phyloP scores from a whole-genome alignment of 768 basidiomycete genomes.

The Cyathus striatus region DNA sequence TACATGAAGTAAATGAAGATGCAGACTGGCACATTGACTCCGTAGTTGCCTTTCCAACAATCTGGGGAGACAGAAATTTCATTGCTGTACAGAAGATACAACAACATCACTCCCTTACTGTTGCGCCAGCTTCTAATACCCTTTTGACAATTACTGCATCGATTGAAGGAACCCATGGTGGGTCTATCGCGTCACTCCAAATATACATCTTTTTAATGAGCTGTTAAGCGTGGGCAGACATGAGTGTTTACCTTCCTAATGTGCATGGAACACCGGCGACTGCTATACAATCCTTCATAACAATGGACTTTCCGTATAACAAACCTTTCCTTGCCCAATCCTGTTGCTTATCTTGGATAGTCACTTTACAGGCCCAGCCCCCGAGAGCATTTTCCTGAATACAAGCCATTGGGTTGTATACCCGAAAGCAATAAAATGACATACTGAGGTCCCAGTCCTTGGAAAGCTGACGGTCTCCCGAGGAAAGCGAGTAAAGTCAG shows the following conservation, averaged over 20 bases:
- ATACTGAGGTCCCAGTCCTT: constrained; percentile 7
- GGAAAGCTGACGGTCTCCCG: constrained; percentile 13
- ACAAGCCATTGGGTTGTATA: not conserved
- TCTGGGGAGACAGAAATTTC: too few relatives aligned
- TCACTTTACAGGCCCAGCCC: constrained; percentile 30
- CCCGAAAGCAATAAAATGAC: not conserved
- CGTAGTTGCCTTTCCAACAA: constrained; percentile 13
- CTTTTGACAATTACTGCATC: constrained; percentile 42
- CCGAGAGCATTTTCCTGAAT: constrained; percentile 21
- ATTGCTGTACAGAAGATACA: not conserved
- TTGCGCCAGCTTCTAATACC: constrained; percentile 35
- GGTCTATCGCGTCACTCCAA: constrained; percentile 17
- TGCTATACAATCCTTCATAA: constrained; percentile 37
- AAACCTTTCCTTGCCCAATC: constrained; percentile 14
- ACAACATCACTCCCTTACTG: constrained; percentile 5
- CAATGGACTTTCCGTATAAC: constrained; percentile 30
- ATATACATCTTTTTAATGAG: constrained; percentile 8
- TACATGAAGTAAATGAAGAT: constrained; percentile 14
- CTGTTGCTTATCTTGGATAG: constrained; percentile 18
- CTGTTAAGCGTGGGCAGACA: not conserved
- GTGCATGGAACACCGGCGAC: constrained; percentile 34
- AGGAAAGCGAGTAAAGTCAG: constrained; percentile 13
- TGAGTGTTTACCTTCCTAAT: constrained; percentile 27
- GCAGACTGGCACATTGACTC: constrained; percentile 18
- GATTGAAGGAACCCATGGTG: constrained; percentile 14